Percentiles rank a stretch among this genome's conserved stretches.
Conservation (phyloP, 371 early-diverging fungal genomes). For the Apophysomyces variabilis region DNA sequence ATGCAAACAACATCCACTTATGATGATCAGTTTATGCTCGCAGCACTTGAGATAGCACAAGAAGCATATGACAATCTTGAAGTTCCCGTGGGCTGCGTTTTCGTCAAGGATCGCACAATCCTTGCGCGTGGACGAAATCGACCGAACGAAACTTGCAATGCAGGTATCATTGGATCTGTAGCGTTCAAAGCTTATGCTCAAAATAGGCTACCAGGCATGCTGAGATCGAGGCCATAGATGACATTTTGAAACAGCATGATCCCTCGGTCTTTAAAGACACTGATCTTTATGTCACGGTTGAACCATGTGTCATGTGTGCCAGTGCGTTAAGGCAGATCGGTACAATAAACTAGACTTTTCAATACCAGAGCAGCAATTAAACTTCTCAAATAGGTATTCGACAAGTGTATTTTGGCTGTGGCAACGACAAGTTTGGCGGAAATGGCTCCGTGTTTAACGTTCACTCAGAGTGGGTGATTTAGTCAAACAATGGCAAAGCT, state of each 20-base stretch:
- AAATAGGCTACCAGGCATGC: slow-evolving; percentile 90
- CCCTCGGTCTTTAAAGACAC: slow-evolving; percentile 56
- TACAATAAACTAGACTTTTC: not conserved
- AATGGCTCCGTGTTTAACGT: slow-evolving; percentile 86
- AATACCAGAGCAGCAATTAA: no score
- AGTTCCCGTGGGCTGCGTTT: slow-evolving; percentile 99
- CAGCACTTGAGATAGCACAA: slow-evolving; percentile 58
- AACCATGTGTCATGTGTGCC: slow-evolving; percentile 99
- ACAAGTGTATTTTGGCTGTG: slow-evolving; percentile 87
- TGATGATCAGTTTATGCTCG: slow-evolving; percentile 43
- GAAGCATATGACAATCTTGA: slow-evolving; percentile 88
- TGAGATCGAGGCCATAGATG: slow-evolving; percentile 90
- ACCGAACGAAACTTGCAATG: slow-evolving; percentile 88
- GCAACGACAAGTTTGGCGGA: slow-evolving; percentile 96
- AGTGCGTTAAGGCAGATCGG: slow-evolving; percentile 80
- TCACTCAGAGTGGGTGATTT: slow-evolving; percentile 62
- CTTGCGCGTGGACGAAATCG: slow-evolving; percentile 81
- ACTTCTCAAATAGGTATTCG: slow-evolving; percentile 55
- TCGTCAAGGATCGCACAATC: slow-evolving; percentile 72
- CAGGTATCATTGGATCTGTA: slow-evolving; percentile 38
- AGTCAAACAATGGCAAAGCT: not conserved
- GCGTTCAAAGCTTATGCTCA: not conserved
- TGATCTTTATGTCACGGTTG: slow-evolving; percentile 96
- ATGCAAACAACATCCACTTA: slow-evolving; percentile 22
- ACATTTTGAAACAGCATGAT: slow-evolving; percentile 57